These are phyloP conservation scores for Entelexis paramagnoliae DNA, from an alignment of 1,139 yeast species.

Conservation along the genomic window DNA sequence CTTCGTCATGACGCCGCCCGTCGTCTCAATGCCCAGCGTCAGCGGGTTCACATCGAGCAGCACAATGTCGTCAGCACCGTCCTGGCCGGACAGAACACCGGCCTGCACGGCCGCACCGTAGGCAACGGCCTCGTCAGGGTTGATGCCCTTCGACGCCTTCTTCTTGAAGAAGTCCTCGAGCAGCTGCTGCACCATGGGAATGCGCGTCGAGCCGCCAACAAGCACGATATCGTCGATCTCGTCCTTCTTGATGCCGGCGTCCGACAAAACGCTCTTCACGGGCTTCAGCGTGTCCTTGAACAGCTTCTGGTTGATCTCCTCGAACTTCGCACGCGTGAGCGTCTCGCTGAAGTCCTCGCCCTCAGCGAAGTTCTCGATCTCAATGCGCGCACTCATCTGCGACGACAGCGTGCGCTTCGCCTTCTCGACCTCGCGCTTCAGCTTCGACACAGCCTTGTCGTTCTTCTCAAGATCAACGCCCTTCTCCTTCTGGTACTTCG, in stretches of 20 bases:
- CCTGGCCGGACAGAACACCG: conserved; percentile 87
- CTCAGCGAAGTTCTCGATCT: conserved; percentile 88
- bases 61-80: conserved; percentile 71
- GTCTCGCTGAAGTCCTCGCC: conserved; percentile 90
- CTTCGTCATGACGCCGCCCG: conserved; percentile 97
- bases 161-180: conserved; percentile 79
- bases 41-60: conserved; percentile 88
- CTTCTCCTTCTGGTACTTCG: conserved; percentile 82
- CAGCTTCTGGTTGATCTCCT: conserved; percentile 77
- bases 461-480: conserved; percentile 63
- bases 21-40: conserved; percentile 91
- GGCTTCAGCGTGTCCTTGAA: conserved; percentile 88
- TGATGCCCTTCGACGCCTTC: conserved; percentile 90
- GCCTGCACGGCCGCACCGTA: conserved; percentile 98
- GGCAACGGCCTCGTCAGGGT: conserved; percentile 97
- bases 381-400: conserved; percentile 81
- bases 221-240: conserved; percentile 86
- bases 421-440: conserved; percentile 89
- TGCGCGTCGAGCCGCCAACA: conserved; percentile 97
- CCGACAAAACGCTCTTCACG: conserved; percentile 84
- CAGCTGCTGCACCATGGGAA: conserved; percentile 91
- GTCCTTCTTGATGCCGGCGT: conserved; percentile 70
- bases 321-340: conserved; percentile 88
- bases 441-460: conserved; percentile 72
- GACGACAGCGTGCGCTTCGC: conserved; percentile 91